phyloP scores from a whole-genome alignment of 495 filamentous ascomycete species.

The Podospora pseudoanserina region DNA sequence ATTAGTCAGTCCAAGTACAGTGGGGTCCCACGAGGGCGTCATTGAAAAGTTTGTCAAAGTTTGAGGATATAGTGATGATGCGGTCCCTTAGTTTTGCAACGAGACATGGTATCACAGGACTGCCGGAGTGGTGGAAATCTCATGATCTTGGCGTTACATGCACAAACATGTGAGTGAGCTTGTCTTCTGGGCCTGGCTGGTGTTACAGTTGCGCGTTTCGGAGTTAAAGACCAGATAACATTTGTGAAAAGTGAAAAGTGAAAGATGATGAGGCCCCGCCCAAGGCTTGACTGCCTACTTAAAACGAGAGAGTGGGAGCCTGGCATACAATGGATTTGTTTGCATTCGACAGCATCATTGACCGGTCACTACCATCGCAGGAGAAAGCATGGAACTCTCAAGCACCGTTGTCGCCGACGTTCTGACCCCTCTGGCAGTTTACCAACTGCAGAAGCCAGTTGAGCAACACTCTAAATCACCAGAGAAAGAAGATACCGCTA shows the following conservation, averaged over 20 bases:
- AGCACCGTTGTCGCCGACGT: slow-evolving; percentile 23
- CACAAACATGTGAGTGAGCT: background rate
- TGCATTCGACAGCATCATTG: background rate
- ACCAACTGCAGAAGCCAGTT: slow-evolving; percentile 4
- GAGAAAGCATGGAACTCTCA: slow-evolving; percentile 26
- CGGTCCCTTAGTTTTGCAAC: background rate
- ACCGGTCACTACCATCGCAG: background rate
- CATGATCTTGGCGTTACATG: background rate
- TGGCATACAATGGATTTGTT: background rate
- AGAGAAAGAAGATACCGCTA: background rate
- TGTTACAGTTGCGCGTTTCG: background rate
- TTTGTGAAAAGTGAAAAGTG: background rate
- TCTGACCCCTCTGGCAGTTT: slow-evolving; percentile 29
- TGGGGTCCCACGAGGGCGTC: background rate
- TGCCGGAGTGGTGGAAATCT: background rate
- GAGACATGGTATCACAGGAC: background rate
- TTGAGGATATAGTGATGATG: background rate
- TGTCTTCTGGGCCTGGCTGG: background rate
- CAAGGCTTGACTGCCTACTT: background rate
- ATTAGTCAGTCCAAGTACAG: background rate
- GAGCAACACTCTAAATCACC: background rate
- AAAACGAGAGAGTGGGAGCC: background rate
- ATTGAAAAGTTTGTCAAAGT: background rate
- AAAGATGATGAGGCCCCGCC: background rate
- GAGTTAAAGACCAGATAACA: background rate